phyloP scores from a whole-genome alignment of 2,329 filamentous ascomycete species.

The Epichloe sylvatica region DNA sequence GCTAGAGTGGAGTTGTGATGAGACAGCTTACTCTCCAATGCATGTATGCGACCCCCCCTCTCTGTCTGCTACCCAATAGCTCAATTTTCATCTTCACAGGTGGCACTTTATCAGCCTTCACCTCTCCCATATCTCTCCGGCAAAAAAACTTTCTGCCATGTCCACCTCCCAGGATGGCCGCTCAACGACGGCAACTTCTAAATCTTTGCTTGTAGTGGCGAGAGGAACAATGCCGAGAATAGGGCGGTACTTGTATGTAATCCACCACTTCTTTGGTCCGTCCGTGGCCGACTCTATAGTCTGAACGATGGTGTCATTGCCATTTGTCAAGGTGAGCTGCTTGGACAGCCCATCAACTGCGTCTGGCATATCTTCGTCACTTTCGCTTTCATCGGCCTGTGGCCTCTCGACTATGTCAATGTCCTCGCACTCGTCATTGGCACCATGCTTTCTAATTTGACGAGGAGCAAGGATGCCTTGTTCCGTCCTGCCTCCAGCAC shows the following conservation, averaged over 20 bases:
- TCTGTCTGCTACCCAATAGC: background rate
- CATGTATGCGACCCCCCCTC: background rate
- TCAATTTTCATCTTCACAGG: background rate
- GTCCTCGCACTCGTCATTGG: constrained; percentile 27
- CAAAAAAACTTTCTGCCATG: constrained; percentile 56
- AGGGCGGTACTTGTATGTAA: constrained; percentile 87
- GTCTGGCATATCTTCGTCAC: constrained; percentile 25
- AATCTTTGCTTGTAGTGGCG: constrained; percentile 23
- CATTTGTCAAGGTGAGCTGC: constrained; percentile 16
- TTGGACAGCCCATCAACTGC: constrained; percentile 20
- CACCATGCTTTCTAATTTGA: constrained; percentile 26
- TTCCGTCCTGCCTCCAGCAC: constrained; percentile 40
- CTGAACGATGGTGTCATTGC: constrained; percentile 7
- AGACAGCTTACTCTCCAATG: background rate
- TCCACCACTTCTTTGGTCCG: constrained; percentile 45
- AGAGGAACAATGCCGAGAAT: constrained; percentile 59
- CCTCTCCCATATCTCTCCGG: constrained; percentile 39
- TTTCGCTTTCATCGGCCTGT: constrained; percentile 20
- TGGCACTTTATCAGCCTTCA: constrained; percentile 6
- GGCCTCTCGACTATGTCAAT: constrained; percentile 26
- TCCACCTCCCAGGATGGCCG: constrained; percentile 73
- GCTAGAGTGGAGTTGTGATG: background rate
- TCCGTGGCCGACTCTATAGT: constrained; percentile 9
- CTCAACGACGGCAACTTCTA: constrained; percentile 82
- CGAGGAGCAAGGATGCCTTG: constrained; percentile 31